phyloP scores from a whole-genome alignment of 2,329 filamentous ascomycete genomes.

The Sporothrix euskadiensis region DNA sequence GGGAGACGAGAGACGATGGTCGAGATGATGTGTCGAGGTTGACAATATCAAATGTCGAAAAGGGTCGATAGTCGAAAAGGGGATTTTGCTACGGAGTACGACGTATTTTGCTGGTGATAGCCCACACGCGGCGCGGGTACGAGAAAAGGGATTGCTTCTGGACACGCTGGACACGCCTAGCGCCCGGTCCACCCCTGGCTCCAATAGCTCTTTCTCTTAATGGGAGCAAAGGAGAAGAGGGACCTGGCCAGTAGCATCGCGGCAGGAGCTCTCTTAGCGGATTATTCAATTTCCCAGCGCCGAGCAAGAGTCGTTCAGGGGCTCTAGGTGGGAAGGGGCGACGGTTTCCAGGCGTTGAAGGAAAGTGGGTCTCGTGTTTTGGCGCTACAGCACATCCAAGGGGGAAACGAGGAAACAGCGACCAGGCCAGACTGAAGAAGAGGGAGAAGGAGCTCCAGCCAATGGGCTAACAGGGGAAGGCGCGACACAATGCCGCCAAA shows the following conservation, averaged over 20 bases:
- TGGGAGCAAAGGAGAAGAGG: background rate
- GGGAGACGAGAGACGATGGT: background rate
- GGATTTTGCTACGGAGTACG: background rate
- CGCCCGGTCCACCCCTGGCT: background rate
- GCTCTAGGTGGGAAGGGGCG: background rate
- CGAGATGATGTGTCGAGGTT: background rate
- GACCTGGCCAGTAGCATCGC: background rate
- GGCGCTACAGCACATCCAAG: slow-evolving; percentile 1
- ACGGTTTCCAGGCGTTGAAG: background rate
- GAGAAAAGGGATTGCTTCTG: slow-evolving; percentile 29
- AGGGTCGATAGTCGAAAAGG: background rate
- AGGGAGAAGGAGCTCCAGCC: background rate
- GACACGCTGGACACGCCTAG: slow-evolving; percentile 30
- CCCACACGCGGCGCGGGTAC: slow-evolving; percentile 22
- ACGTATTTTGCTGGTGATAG: background rate
- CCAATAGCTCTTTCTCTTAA: background rate
- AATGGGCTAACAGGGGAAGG: slow-evolving; percentile 23
- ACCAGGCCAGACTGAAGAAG: too few relatives aligned
- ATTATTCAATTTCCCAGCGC: slow-evolving; percentile 30
- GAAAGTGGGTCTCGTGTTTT: background rate
- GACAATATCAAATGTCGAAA: background rate
- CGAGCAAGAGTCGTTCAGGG: slow-evolving; percentile 12
- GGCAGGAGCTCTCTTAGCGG: slow-evolving; percentile 23
- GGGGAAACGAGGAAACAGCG: background rate
- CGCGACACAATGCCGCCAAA: slow-evolving; percentile 14